Conservation (phyloP, 2,329 filamentous ascomycete genomes). For the Ustulina deusta region DNA sequence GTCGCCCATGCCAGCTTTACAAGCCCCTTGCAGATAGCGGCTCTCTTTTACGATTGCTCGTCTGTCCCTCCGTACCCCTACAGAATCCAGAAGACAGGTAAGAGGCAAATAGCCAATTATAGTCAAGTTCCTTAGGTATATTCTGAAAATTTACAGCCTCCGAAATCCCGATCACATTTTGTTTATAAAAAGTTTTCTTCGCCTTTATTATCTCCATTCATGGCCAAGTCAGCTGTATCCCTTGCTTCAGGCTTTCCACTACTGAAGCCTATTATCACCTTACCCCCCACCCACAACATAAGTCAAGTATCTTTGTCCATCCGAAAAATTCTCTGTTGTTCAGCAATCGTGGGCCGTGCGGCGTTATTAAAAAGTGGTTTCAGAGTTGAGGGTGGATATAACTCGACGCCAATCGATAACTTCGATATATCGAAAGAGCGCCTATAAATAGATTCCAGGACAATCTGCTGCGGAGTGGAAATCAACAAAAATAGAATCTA, state of each 20-base stretch:
- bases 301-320: too few relatives aligned
- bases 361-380: background rate
- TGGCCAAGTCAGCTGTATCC: too few relatives aligned
- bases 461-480: too few relatives aligned
- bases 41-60: background rate
- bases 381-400: background rate
- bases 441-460: background rate
- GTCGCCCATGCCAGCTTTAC: background rate
- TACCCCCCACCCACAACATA: background rate
- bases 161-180: background rate
- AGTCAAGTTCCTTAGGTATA: background rate
- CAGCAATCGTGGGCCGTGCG: background rate
- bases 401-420: background rate
- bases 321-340: too few relatives aligned
- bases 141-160: background rate
- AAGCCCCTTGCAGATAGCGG: background rate
- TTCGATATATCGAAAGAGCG: background rate
- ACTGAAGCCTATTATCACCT: background rate
- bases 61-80: background rate
- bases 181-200: background rate
- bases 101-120: background rate
- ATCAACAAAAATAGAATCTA: background rate
- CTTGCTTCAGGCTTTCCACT: background rate
- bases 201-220: background rate
- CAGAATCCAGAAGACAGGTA: background rate